Evolutionary conservation across 2,329 filamentous ascomycete genomes (phyloP), one percentile per base, ranked within the genome.

Genomic region (Sordariomycetes sp.): DNA sequence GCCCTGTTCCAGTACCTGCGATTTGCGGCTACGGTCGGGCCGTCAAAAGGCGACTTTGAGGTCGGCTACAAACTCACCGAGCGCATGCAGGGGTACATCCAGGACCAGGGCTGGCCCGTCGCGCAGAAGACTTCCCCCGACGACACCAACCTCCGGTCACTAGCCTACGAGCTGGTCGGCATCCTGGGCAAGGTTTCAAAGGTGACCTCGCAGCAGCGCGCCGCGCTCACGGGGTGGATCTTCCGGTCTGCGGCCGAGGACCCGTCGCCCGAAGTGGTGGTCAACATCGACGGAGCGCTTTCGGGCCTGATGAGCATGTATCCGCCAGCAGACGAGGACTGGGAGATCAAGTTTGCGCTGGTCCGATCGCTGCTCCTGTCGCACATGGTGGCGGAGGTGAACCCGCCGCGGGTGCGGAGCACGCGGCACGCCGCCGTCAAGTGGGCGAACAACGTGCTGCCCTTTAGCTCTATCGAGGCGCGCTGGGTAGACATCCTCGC

Each of bases 401-500:
- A 74, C 6, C 65, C 69, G 1, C 74, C 75, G n/a, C 75, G 81
- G 18, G 75, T 85, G n/a, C 80, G 87, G 63, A 92, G 88, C 65
- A 88, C 88, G 37, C 84, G 89, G 8, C 94, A 92, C 71, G 87
- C 90, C 22, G 87, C 87, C 25, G 86, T 94, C 8, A 89, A 94
- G 59, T 97, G 93, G 78, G 90, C 90, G 12, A 97, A 97, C 67
- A 82, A 89, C 55, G 96, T 90, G 65, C 76, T 99, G 5, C 82
- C 87, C 1, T 97, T 90, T 64, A 79, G 79, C 22, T 90, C 96
- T 65, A 79, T 90, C 11, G 77, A 87, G 43, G 94, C 85, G 28
- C 83, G 94, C 54, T 97, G 90, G 89, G 88, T 97, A 53, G 85
- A 97, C 68, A 81, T 97, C 18, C 78, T 97, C 55, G 93, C 92